Evolutionary conservation across 331 rosid genomes (phyloP).

Genomic region (Telfairia occidentalis): DNA sequence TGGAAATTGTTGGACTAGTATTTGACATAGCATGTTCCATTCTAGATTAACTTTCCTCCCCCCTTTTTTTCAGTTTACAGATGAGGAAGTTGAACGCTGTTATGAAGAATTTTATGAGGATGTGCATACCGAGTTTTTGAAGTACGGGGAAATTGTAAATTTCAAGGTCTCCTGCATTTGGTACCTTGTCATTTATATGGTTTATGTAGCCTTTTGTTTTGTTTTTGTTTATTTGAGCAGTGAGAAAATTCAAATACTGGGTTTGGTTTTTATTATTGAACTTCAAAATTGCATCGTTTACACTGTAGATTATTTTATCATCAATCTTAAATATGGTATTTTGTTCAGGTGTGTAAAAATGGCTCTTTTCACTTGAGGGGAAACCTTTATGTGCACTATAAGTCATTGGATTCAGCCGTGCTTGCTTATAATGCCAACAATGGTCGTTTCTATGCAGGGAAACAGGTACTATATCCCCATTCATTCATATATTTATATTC

Average conservation of each 20-base stretch:
- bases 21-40: not conserved
- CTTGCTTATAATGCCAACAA: constrained; percentile 48
- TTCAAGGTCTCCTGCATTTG: constrained; percentile 57
- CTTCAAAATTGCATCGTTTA: constrained; percentile 4
- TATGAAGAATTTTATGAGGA: constrained; percentile 91
- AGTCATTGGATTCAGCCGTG: constrained; percentile 63
- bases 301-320: not conserved
- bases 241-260: not conserved
- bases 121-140: constrained; percentile 90
- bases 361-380: constrained; percentile 91
- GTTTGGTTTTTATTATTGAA: not conserved
- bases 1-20: constrained; percentile 3
- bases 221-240: not conserved
- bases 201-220: not conserved
- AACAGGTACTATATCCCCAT: constrained; percentile 43
- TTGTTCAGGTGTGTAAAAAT: constrained; percentile 74
- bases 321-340: constrained; percentile 14
- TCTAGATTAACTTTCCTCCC: constrained; percentile 23
- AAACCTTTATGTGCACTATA: constrained; percentile 75
- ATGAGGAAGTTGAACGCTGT: constrained; percentile 69
- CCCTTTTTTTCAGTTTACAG: constrained; percentile 58
- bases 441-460: constrained; percentile 83
- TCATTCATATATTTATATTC: too few relatives aligned
- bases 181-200: not conserved
- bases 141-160: constrained; percentile 86